Base-by-base conservation (phyloP, 2,329 filamentous ascomycete species). In the Thelonectria rubi region DNA sequence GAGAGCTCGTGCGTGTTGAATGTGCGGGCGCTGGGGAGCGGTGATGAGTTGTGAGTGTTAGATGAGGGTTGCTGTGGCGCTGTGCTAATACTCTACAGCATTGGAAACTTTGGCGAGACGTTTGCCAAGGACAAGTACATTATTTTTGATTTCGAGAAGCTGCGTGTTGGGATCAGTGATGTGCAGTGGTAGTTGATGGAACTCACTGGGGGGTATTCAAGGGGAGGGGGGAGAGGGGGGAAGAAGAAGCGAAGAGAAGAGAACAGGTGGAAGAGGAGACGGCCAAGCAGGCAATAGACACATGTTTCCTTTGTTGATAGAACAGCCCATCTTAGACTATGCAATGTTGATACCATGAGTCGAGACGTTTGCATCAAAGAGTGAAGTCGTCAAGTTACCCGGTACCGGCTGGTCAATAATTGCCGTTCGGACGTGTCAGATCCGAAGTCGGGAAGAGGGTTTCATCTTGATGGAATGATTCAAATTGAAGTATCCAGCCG, bases 81-180 rank as follows among this genome's bases (percentile, higher is more conserved):
- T 30, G 15, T 37, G 17, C 18, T 30, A 9, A 30, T 48, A 30
- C 14, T 55, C 10, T 49, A 20, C 12, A 60, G 58, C 21, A 55
- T 60, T 42, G 58, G 58, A 5, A 55, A 60, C 46, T 60, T 60
- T 51, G 57, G 57, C 37, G 57, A 60, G 21, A 60, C 57, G 8
- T 60, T 60, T 55, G 57, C 57, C 26, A 60, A 55, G 51, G 57
- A 60, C 39, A 60, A 60, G 46, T 60, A 60, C 26, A 60, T 60
- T 11, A 46, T 46, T 8, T 55, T 60, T 30, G 57, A 60, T 43
- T 60, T 60, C 20, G 26, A 55, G 46, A 60, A 52, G 46, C 10
- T 60, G 39, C 51, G 57, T 14, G 51, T 60, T 34, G 57, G 57
- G 15, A 60, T 60, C 21, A 60, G 57, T n/a, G 57, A 60, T 15